phyloP scores from a whole-genome alignment of 2,329 filamentous ascomycete genomes.

The Pseudonectria foliicola region DNA sequence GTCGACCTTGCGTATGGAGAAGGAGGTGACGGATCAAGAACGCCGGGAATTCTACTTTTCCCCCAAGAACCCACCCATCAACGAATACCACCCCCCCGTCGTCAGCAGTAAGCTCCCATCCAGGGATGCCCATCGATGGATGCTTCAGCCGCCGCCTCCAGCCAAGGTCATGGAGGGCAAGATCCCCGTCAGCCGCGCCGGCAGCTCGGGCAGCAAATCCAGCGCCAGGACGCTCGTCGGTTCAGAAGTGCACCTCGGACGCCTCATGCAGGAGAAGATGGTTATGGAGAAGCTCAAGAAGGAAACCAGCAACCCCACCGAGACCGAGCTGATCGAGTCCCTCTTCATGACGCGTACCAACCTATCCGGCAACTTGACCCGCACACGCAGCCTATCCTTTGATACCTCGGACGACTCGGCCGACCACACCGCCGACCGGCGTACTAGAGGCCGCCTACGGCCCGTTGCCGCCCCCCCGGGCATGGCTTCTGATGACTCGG shows the following conservation, averaged over 20 bases:
- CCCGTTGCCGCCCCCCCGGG: conserved; percentile 24
- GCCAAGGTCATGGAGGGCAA: conserved; percentile 90
- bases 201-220: conserved; percentile 47
- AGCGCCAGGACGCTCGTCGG: conserved; percentile 37
- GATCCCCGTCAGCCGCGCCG: conserved; percentile 58
- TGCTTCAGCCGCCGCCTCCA: conserved; percentile 85
- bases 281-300: conserved; percentile 40
- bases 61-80: conserved; percentile 64
- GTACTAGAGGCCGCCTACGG: conserved; percentile 17
- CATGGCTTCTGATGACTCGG: conserved; percentile 28
- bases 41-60: conserved; percentile 55
- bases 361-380: conserved; percentile 24
- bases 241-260: conserved; percentile 36
- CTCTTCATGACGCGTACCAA: conserved; percentile 29
- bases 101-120: conserved; percentile 67
- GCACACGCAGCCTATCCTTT: conserved; percentile 32
- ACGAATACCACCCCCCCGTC: conserved; percentile 79
- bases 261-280: conserved; percentile 38
- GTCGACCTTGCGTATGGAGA: conserved; percentile 45
- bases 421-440: conserved; percentile 23
- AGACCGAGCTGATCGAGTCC: conserved; percentile 38
- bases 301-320: conserved; percentile 31
- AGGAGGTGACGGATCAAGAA: conserved; percentile 43
- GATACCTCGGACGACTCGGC: conserved; percentile 29
- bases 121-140: conserved; percentile 73